A percentile compares a stretch with the other conserved stretches of the same genome.
These are phyloP conservation scores for Coemansia sp. DNA, from an alignment of 192 early-diverging fungal species.

Conservation along the genomic window DNA sequence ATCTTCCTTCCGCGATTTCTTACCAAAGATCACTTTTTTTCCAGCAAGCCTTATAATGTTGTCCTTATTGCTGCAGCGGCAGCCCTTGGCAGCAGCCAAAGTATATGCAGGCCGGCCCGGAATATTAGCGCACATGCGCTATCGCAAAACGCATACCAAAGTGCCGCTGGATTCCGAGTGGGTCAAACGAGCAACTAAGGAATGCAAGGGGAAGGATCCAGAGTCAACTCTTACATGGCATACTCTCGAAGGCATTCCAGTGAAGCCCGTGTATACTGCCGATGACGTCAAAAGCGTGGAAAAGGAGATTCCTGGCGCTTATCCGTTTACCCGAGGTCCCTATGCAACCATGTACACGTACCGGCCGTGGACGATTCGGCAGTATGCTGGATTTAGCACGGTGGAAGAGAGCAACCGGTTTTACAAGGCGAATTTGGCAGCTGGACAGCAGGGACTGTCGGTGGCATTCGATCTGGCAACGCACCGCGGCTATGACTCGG, in stretches of 20 bases:
- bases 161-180: constrained; percentile 72
- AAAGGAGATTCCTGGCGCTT: constrained; percentile 78
- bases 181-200: constrained; percentile 71
- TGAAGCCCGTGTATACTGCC: constrained; percentile 86
- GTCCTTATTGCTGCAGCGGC: background rate
- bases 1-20: no score
- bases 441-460: constrained; percentile 82
- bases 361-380: constrained; percentile 81
- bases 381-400: constrained; percentile 91
- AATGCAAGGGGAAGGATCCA: constrained; percentile 85
- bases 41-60: background rate
- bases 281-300: constrained; percentile 59
- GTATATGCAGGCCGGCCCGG: no score
- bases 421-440: constrained; percentile 83
- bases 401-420: constrained; percentile 89
- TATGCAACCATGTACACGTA: constrained; percentile 83
- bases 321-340: constrained; percentile 83
- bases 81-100: background rate
- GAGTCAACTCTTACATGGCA: constrained; percentile 70
- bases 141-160: constrained; percentile 10
- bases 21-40: no score
- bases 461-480: constrained; percentile 92
- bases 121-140: background rate
- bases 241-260: constrained; percentile 77
- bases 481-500: constrained; percentile 86